Conservation (phyloP, 192 early-diverging fungal species). For the Coemansia sp. region DNA sequence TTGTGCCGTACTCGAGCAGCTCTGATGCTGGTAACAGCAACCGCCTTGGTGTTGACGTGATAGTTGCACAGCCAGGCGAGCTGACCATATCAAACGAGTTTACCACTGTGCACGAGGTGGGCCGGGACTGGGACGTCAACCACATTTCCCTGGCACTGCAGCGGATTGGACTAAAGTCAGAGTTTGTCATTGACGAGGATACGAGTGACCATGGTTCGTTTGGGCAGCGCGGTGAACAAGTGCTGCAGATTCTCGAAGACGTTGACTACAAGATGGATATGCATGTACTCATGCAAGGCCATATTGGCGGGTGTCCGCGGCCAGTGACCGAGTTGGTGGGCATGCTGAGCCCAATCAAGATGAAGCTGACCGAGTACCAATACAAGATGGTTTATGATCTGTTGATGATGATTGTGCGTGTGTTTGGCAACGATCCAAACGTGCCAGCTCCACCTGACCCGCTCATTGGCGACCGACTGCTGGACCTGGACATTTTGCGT, state of each 20-base stretch:
- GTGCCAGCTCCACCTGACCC: constrained; percentile 19
- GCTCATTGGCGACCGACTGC: constrained; percentile 23
- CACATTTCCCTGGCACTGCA: constrained; percentile 61
- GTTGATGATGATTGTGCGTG: constrained; percentile 31
- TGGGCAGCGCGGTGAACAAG: constrained; percentile 44
- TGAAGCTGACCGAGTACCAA: constrained; percentile 78
- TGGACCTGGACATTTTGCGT: constrained; percentile 36
- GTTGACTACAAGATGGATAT: constrained; percentile 70
- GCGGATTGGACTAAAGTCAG: constrained; percentile 58
- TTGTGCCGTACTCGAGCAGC: constrained; percentile 29
- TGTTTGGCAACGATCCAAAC: constrained; percentile 39
- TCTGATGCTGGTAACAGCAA: neutral
- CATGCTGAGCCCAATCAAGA: constrained; percentile 67
- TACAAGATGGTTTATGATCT: constrained; percentile 75
- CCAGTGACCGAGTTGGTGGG: constrained; percentile 66
- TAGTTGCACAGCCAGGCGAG: constrained; percentile 80
- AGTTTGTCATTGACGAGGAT: constrained; percentile 51
- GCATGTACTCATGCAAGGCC: constrained; percentile 58
- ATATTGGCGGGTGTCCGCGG: constrained; percentile 53
- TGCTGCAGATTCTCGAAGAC: constrained; percentile 78
- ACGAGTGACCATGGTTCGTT: constrained; percentile 47
- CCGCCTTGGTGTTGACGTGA: constrained; percentile 52
- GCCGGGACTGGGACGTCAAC: constrained; percentile 59
- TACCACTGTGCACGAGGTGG: constrained; percentile 45
- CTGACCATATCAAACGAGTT: constrained; percentile 82